Base-by-base conservation (phyloP, 1,284 basidiomycete genomes). In the Trametes pubescens region DNA sequence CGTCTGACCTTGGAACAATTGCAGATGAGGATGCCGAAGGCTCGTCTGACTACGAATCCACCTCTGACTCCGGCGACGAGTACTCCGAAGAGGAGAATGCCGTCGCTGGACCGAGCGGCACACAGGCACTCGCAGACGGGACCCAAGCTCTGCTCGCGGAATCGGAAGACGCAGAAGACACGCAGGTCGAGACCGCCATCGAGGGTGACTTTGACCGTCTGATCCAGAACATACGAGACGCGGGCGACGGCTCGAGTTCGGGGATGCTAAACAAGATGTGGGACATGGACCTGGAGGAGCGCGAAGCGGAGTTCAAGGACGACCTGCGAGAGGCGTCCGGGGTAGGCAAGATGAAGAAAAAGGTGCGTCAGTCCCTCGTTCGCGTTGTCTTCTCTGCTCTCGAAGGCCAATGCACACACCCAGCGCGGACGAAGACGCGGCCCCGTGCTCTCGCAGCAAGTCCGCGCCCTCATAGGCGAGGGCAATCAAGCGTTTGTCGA, bases 401-500 rank as follows among this genome's bases (percentile, higher is more conserved):
- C 4, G 16, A 18, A 7, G 21, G 22, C 37, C 35, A 11, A 53
- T 22, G 24, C 16, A 38, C 32, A n/a, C 16, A 38, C 53, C n/a
- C 52, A 80, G 77, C 72, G 79, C 67, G 73, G 80, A 11, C 73
- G 81, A 62, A 76, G 80, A 59, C 67, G 75, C 26, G 80, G 83
- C 32, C 89, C 91, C 21, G 79, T 83, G 1, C 82, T 96, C 18
- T 94, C 94, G 0, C 88, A 90, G 56, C 92, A 98, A 78, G 94
- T 97, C 18, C 86, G 88, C 61, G 82, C 86, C 1, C 79, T 96
- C 6, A 86, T 99, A 48, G 93, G 94, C 18, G 87, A 93, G 63
- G 97, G 94, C 29, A 98, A 97, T 75, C 86, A 93, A 71, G 91
- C 91, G 1, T 98, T 94, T 75, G 87, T 96, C 55, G 88, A 92